phyloP scores from a whole-genome alignment of 306 rosid species.

The Cucurbita pepo region DNA sequence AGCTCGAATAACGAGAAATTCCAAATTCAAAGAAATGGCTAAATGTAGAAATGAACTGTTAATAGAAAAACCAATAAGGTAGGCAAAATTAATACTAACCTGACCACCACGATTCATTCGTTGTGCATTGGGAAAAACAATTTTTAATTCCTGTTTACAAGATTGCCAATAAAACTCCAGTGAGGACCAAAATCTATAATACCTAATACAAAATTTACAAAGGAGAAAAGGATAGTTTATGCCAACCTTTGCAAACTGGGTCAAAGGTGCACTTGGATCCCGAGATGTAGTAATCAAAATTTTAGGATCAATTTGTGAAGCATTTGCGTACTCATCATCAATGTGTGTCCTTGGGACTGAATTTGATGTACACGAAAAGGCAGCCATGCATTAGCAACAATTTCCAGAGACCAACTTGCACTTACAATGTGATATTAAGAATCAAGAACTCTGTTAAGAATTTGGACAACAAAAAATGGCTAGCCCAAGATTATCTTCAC shows the following conservation, averaged over 20 bases:
- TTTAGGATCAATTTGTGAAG: slow-evolving; percentile 67
- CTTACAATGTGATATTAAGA: background rate
- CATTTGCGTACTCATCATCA: slow-evolving; percentile 79
- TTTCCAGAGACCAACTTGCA: background rate
- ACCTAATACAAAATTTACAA: background rate
- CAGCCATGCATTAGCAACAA: background rate
- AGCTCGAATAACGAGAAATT: background rate
- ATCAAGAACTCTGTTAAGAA: background rate
- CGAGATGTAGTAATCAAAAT: slow-evolving; percentile 81
- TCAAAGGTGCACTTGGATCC: slow-evolving; percentile 81
- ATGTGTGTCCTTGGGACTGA: slow-evolving; percentile 68
- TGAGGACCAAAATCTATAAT: background rate
- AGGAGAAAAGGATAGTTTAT: background rate
- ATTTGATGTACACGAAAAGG: background rate
- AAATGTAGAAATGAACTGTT: background rate
- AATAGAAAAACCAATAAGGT: background rate
- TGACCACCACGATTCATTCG: slow-evolving; percentile 94
- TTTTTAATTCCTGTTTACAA: slow-evolving; percentile 54
- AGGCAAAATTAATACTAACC: slow-evolving; percentile 27
- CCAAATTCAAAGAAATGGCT: background rate
- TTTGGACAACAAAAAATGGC: background rate
- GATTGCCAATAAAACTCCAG: slow-evolving; percentile 2
- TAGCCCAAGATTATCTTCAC: background rate
- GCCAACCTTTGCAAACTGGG: slow-evolving; percentile 78
- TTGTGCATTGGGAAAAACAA: slow-evolving; percentile 79